These are phyloP conservation scores for Aspergillus diversus DNA, from an alignment of 495 filamentous ascomycete genomes.

Conservation along the genomic window DNA sequence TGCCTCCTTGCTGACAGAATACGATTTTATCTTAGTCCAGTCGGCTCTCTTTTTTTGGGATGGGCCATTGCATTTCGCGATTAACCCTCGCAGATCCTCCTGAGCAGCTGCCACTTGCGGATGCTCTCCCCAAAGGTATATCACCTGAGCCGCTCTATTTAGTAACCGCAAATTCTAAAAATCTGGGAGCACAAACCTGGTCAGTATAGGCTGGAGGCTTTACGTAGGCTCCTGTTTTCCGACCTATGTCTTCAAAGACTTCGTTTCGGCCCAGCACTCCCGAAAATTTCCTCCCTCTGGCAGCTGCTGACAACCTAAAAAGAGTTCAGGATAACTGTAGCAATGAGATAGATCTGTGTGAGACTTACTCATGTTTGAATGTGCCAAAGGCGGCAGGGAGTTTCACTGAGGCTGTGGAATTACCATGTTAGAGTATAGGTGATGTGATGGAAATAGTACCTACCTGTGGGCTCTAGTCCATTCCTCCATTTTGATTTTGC, in stretches of 20 bases:
- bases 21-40: slow-evolving; percentile 27
- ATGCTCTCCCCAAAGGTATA: slow-evolving; percentile 31
- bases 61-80: slow-evolving; percentile 26
- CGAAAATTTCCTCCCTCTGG: slow-evolving; percentile 14
- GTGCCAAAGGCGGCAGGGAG: slow-evolving; percentile 26
- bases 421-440: neutral
- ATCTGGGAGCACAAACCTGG: slow-evolving; percentile 16
- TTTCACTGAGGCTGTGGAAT: slow-evolving; percentile 15
- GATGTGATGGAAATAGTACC: neutral
- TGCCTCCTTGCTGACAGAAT: slow-evolving; percentile 24
- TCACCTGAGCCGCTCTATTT: slow-evolving; percentile 20
- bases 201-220: slow-evolving; percentile 28
- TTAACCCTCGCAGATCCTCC: slow-evolving; percentile 25
- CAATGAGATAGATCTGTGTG: neutral
- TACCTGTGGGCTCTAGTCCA: slow-evolving; percentile 24
- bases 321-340: neutral
- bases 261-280: slow-evolving; percentile 18
- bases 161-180: neutral
- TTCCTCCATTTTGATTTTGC: slow-evolving; percentile 31
- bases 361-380: slow-evolving; percentile 32
- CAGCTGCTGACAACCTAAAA: slow-evolving; percentile 27
- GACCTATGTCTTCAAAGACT: slow-evolving; percentile 30
- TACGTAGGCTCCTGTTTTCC: slow-evolving; percentile 30
- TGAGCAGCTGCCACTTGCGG: slow-evolving; percentile 31
- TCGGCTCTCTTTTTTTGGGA: slow-evolving; percentile 23